These are phyloP conservation scores for Letharia lupina DNA, from an alignment of 495 filamentous ascomycete genomes.

Conservation along the genomic window DNA sequence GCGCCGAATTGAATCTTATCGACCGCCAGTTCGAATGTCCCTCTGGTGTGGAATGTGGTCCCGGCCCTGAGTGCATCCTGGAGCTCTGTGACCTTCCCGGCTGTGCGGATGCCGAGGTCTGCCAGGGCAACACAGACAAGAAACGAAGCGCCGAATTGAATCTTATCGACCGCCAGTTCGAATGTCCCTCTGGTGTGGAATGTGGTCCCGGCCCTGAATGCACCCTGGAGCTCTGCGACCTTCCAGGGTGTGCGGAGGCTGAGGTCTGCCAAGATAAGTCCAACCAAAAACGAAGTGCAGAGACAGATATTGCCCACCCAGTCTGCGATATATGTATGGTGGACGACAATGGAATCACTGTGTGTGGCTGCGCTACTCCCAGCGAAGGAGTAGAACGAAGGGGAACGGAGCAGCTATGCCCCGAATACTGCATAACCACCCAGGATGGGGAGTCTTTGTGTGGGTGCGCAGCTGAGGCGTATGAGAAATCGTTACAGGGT, in stretches of 20 bases:
- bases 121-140: neutral
- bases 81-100: neutral
- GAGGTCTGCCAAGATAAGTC: neutral
- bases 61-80: conserved; percentile 6
- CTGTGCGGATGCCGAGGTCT: conserved; percentile 8
- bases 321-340: neutral
- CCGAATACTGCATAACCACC: neutral
- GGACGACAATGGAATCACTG: neutral
- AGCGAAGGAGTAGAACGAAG: neutral
- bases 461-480: neutral
- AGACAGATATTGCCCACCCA: neutral
- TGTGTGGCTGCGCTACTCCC: neutral
- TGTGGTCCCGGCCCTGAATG: conserved; percentile 11
- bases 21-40: conserved; percentile 1
- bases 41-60: conserved; percentile 4
- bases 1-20: too few relatives aligned
- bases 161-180: neutral
- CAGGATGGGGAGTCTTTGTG: neutral
- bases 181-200: conserved; percentile 3
- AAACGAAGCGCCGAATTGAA: neutral
- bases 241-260: conserved; percentile 3
- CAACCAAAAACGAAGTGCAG: neutral
- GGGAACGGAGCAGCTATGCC: neutral
- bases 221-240: neutral
- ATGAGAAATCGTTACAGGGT: neutral